Conservation (phyloP, 2,329 filamentous ascomycete species). For the Fusarium mundagurra region DNA sequence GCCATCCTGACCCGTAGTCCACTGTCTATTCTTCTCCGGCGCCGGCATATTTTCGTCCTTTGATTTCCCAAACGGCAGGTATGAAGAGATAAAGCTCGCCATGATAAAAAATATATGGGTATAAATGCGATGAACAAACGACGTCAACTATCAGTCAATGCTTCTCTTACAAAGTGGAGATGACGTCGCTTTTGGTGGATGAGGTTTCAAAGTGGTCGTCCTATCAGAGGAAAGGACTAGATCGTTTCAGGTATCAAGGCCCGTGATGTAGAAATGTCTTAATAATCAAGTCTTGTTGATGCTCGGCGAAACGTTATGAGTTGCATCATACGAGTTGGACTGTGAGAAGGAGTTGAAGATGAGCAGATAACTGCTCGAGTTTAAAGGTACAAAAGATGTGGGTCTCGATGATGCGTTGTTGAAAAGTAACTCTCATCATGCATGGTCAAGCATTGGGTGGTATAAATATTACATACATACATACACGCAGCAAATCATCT, state of each 20-base stretch:
- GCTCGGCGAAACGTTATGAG: neutral
- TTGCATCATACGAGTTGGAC: neutral
- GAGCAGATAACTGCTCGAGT: neutral
- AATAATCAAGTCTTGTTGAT: slow-evolving; percentile 21
- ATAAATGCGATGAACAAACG: neutral
- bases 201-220: slow-evolving; percentile 2
- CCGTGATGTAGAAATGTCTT: slow-evolving; percentile 6
- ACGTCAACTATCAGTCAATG: slow-evolving; percentile 18
- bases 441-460: neutral
- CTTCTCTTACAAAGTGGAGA: slow-evolving; percentile 31
- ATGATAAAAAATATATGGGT: slow-evolving; percentile 3
- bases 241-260: slow-evolving; percentile 20
- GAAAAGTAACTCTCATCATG: neutral
- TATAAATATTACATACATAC: neutral
- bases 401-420: neutral
- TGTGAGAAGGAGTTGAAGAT: neutral
- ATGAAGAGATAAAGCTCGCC: slow-evolving; percentile 36
- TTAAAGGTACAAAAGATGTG: neutral
- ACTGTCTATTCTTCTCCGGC: slow-evolving; percentile 56
- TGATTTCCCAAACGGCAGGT: slow-evolving; percentile 32
- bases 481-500: slow-evolving; percentile 7
- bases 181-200: slow-evolving; percentile 31
- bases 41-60: slow-evolving; percentile 16
- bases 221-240: slow-evolving; percentile 27
- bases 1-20: slow-evolving; percentile 65